Percentiles rank a stretch among this genome's conserved stretches.
These are phyloP conservation scores for Cercophora samala DNA, from an alignment of 495 filamentous ascomycete genomes.

Conservation along the genomic window DNA sequence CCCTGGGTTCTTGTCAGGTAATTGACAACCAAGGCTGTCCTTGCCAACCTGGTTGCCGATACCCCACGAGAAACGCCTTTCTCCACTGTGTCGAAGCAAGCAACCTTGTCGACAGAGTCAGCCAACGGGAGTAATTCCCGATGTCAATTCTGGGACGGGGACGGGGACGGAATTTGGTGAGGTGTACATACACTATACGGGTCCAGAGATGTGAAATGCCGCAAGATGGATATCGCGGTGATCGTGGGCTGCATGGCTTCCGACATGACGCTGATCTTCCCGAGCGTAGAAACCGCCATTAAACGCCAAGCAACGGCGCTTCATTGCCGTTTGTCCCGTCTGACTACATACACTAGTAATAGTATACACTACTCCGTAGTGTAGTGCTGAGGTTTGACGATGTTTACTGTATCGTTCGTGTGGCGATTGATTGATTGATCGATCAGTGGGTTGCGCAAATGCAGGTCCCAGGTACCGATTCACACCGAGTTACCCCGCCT, in stretches of 20 bases:
- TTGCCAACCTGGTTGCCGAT: not conserved
- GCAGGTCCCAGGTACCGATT: too few relatives aligned
- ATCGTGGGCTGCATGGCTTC: not conserved
- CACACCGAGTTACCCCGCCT: not conserved
- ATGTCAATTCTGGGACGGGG: not conserved
- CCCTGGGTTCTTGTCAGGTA: too few relatives aligned
- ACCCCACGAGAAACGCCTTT: not conserved
- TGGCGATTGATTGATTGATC: not conserved
- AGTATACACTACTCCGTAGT: too few relatives aligned
- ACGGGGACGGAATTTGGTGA: not conserved
- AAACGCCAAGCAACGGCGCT: not conserved
- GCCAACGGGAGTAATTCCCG: not conserved
- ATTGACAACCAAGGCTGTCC: not conserved
- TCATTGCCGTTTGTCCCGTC: too few relatives aligned
- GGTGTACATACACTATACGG: too few relatives aligned
- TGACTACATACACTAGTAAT: too few relatives aligned
- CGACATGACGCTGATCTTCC: not conserved
- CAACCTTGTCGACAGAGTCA: not conserved
- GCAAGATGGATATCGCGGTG: not conserved
- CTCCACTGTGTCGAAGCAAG: not conserved
- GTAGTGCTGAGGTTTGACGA: not conserved
- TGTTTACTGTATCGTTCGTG: not conserved
- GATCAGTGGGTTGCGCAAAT: too few relatives aligned
- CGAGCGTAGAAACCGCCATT: not conserved
- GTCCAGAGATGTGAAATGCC: not conserved